Conservation (phyloP, 1,139 yeast species). For the Yamadazyma kanchanaburiensis region DNA sequence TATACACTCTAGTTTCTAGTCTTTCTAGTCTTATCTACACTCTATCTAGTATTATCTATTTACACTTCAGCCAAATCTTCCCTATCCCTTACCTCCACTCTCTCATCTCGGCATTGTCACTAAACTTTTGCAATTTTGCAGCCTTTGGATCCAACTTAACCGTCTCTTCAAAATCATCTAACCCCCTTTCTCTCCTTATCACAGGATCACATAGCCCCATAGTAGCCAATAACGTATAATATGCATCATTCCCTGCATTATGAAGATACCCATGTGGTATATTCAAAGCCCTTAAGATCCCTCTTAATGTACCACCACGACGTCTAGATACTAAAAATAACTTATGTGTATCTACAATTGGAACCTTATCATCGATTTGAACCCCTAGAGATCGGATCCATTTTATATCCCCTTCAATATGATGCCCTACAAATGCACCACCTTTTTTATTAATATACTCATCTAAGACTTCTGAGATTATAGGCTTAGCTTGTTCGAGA, state of each 20-base stretch:
- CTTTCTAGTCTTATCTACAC: no score
- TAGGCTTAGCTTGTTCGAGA: slow-evolving; percentile 27
- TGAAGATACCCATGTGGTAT: slow-evolving; percentile 70
- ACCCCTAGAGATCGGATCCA: slow-evolving; percentile 52
- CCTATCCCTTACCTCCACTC: no score
- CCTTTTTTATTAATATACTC: slow-evolving; percentile 29
- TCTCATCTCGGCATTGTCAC: slow-evolving; percentile 9
- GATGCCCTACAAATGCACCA: slow-evolving; percentile 65
- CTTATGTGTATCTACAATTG: slow-evolving; percentile 51
- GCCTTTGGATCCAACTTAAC: slow-evolving; percentile 7
- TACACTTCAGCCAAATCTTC: no score
- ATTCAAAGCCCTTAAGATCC: slow-evolving; percentile 46
- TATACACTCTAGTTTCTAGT: no score
- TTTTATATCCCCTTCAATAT: slow-evolving; percentile 55
- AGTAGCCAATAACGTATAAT: slow-evolving; percentile 59
- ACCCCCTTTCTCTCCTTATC: slow-evolving; percentile 12
- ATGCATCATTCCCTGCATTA: slow-evolving; percentile 84
- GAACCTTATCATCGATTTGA: slow-evolving; percentile 29
- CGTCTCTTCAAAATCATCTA: slow-evolving; percentile 16
- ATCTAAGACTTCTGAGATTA: slow-evolving; percentile 41
- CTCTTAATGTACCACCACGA: slow-evolving; percentile 49
- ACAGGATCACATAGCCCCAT: slow-evolving; percentile 55
- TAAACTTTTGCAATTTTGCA: slow-evolving; percentile 8
- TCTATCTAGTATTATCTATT: no score
- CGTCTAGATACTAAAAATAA: slow-evolving; percentile 43